Evolutionary conservation across 2,329 filamentous ascomycete species (phyloP).

Genomic region (Claviceps humidiphila): DNA sequence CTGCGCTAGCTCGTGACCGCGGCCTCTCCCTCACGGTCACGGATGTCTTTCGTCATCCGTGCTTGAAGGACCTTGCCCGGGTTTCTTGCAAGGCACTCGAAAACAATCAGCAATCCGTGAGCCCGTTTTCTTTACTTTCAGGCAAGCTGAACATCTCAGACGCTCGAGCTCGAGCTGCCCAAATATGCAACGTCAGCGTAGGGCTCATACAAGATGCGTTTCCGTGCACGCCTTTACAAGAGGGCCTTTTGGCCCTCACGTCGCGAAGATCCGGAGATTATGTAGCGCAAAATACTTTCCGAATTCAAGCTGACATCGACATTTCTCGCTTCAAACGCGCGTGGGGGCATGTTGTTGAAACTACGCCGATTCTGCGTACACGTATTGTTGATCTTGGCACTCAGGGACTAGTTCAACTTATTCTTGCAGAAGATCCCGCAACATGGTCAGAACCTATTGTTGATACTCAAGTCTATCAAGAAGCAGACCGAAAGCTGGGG

Average conservation of each 20-base stretch:
- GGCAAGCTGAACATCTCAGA: not conserved
- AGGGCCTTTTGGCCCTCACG: constrained; percentile 3
- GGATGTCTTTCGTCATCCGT: constrained; percentile 19
- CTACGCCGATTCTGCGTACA: constrained; percentile 5
- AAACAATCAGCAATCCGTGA: not conserved
- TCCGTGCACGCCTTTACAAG: constrained; percentile 4
- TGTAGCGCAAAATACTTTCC: not conserved
- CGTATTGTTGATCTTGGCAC: constrained; percentile 1
- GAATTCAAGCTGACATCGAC: not conserved
- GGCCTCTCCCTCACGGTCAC: constrained; percentile 26
- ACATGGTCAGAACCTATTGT: constrained; percentile 10
- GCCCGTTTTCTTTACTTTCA: constrained; percentile 1
- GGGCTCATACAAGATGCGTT: constrained; percentile 1
- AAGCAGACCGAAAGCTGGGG: constrained; percentile 19
- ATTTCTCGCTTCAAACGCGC: constrained; percentile 1
- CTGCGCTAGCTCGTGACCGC: constrained; percentile 21
- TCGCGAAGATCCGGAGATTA: constrained; percentile 1
- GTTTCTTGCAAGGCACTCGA: not conserved
- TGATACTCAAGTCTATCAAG: constrained; percentile 21
- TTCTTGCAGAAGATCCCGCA: constrained; percentile 9
- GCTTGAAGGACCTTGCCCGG: not conserved
- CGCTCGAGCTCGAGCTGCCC: not conserved
- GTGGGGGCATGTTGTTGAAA: constrained; percentile 1
- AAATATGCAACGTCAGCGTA: not conserved
- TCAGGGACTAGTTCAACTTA: constrained; percentile 1